These are phyloP conservation scores for Syzygium grande DNA, from an alignment of 345 rosid species.

Conservation along the genomic window DNA sequence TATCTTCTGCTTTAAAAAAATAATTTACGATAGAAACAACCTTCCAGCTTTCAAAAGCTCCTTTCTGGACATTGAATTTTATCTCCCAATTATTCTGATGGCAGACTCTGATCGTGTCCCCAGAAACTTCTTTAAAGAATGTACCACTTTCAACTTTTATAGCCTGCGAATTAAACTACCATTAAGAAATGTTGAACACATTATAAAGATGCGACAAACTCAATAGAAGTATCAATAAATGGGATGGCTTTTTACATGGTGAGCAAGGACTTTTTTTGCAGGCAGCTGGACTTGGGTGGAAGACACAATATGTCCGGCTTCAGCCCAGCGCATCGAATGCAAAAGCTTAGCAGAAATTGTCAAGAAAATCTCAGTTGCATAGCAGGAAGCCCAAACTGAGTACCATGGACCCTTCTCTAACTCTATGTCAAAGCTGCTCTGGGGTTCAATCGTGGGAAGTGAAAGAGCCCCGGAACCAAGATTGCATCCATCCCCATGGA, in stretches of 20 bases:
- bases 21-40: slow-evolving; percentile 21
- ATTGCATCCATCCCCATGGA: slow-evolving; percentile 58
- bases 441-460: slow-evolving; percentile 59
- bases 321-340: slow-evolving; percentile 63
- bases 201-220: background rate
- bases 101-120: slow-evolving; percentile 44
- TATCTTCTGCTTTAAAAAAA: background rate
- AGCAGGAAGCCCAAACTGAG: slow-evolving; percentile 54
- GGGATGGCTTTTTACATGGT: slow-evolving; percentile 44
- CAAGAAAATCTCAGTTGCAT: slow-evolving; percentile 57
- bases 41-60: slow-evolving; percentile 81
- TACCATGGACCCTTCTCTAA: slow-evolving; percentile 85
- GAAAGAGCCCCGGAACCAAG: slow-evolving; percentile 73
- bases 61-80: slow-evolving; percentile 41
- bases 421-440: slow-evolving; percentile 51
- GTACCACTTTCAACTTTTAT: slow-evolving; percentile 32
- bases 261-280: slow-evolving; percentile 38
- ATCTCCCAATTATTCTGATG: slow-evolving; percentile 66
- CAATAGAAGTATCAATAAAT: background rate
- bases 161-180: slow-evolving; percentile 30
- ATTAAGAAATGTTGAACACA: background rate
- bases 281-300: slow-evolving; percentile 75
- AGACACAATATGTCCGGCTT: slow-evolving; percentile 73
- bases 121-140: slow-evolving; percentile 39
- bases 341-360: slow-evolving; percentile 50